Conservation (phyloP, 192 early-diverging fungal species). For the Rhizophagus sp. region DNA sequence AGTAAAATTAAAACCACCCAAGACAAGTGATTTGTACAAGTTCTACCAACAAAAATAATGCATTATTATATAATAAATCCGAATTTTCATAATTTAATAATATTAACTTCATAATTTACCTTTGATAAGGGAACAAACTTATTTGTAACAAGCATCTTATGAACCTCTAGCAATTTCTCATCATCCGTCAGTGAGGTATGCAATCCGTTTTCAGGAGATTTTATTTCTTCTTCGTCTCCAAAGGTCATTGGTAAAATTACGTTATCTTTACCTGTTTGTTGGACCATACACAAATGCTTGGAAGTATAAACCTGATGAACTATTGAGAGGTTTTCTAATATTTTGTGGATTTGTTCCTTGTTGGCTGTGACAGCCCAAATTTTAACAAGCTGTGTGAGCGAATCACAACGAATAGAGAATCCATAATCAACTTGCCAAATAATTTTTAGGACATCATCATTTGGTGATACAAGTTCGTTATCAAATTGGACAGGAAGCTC, state of each 20-base stretch:
- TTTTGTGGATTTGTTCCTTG: conserved; percentile 1
- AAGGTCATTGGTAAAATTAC: conserved; percentile 20
- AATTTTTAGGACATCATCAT: conserved; percentile 1
- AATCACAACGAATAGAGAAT: neutral
- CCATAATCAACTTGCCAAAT: conserved; percentile 24
- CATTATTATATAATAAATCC: too few species aligned
- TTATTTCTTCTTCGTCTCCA: neutral
- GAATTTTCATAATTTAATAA: too few species aligned
- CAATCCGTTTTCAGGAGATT: neutral
- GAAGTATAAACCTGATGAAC: conserved; percentile 17
- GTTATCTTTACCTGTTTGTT: neutral
- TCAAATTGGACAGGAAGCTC: too few species aligned
- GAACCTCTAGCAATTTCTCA: conserved; percentile 20
- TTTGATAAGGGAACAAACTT: conserved; percentile 27
- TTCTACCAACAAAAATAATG: neutral
- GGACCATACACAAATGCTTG: neutral
- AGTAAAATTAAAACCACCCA: conserved; percentile 7
- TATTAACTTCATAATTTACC: neutral
- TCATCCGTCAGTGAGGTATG: neutral
- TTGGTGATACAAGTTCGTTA: too few species aligned
- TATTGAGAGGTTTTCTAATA: conserved; percentile 20
- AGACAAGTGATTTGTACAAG: conserved; percentile 16
- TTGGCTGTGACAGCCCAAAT: conserved; percentile 18
- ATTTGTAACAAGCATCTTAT: conserved; percentile 26
- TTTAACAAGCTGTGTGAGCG: conserved; percentile 1